Evolutionary conservation across 2,329 filamentous ascomycete genomes (phyloP).

Genomic region (Incumbomyces lentus): DNA sequence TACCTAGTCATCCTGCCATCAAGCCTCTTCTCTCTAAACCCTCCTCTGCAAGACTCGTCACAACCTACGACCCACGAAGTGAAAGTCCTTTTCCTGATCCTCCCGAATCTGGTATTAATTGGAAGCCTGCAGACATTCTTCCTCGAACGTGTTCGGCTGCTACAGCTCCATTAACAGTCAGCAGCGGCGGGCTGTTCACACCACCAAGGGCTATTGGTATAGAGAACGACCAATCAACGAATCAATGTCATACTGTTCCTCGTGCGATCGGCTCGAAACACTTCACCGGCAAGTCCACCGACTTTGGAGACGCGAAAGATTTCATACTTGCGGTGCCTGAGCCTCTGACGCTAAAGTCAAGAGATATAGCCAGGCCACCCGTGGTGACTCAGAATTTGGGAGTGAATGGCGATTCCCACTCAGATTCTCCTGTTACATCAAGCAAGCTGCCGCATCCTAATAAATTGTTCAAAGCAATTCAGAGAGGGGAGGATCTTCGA

Average conservation of each 20-base stretch:
- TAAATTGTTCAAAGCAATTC: slow-evolving; percentile 15
- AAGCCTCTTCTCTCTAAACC: slow-evolving; percentile 11
- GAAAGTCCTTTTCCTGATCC: slow-evolving; percentile 14
- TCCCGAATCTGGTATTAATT: slow-evolving; percentile 4
- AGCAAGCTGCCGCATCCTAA: slow-evolving; percentile 12
- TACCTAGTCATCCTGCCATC: slow-evolving; percentile 14
- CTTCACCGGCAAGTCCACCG: not conserved
- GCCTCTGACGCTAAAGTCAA: slow-evolving; percentile 15
- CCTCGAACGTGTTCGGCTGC: slow-evolving; percentile 1
- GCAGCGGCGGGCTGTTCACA: slow-evolving; percentile 14
- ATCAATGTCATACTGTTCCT: not conserved
- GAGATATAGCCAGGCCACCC: slow-evolving; percentile 16
- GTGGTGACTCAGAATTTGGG: slow-evolving; percentile 16
- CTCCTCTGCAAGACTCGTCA: slow-evolving; percentile 2
- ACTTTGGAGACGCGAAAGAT: slow-evolving; percentile 11
- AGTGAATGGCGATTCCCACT: slow-evolving; percentile 10
- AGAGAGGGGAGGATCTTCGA: not conserved
- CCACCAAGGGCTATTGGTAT: slow-evolving; percentile 8
- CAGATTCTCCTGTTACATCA: slow-evolving; percentile 4
- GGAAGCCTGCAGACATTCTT: not conserved
- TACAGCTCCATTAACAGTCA: not conserved
- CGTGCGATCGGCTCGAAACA: not conserved
- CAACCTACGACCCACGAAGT: slow-evolving; percentile 14
- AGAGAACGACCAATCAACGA: not conserved
- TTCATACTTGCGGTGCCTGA: slow-evolving; percentile 19